These are phyloP conservation scores for Pseudogymnoascus sp. DNA, from an alignment of 2,329 filamentous ascomycete species.

Conservation along the genomic window DNA sequence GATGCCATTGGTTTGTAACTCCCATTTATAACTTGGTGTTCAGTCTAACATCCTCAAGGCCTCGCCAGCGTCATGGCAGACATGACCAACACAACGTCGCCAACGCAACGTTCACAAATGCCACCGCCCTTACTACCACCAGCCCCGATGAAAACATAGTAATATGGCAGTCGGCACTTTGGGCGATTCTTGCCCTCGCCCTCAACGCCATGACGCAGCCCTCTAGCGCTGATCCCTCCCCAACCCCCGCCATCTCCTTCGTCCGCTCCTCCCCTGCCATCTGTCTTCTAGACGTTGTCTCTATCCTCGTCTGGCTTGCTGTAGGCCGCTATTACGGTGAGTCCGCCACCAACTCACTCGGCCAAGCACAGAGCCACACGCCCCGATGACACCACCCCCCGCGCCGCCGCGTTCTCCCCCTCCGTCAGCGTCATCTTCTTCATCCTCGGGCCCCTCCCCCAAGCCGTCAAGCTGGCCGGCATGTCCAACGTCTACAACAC, in stretches of 20 bases:
- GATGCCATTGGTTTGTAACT: neutral
- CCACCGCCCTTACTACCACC: neutral
- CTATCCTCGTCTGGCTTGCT: slow-evolving; percentile 8
- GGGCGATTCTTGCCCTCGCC: slow-evolving; percentile 15
- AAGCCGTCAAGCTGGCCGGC: neutral
- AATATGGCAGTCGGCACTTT: slow-evolving; percentile 18
- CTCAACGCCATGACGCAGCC: slow-evolving; percentile 20
- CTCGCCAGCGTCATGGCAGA: neutral
- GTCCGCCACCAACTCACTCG: neutral
- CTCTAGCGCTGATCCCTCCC: slow-evolving; percentile 11
- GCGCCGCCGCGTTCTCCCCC: neutral
- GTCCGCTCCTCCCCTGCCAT: slow-evolving; percentile 16
- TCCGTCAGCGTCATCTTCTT: neutral
- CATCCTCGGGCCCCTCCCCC: neutral
- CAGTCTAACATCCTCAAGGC: neutral
- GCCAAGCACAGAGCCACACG: neutral
- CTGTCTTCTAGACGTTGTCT: slow-evolving; percentile 14
- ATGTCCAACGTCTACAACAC: neutral
- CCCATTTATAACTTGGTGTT: neutral
- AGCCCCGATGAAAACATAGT: neutral
- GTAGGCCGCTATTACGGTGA: neutral
- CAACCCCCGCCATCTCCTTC: slow-evolving; percentile 14
- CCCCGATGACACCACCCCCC: too few species aligned
- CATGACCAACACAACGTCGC: neutral
- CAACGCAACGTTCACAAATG: neutral